Evolutionary conservation across 2,329 filamentous ascomycete genomes (phyloP).

Genomic region (Penicillium occitanis): DNA sequence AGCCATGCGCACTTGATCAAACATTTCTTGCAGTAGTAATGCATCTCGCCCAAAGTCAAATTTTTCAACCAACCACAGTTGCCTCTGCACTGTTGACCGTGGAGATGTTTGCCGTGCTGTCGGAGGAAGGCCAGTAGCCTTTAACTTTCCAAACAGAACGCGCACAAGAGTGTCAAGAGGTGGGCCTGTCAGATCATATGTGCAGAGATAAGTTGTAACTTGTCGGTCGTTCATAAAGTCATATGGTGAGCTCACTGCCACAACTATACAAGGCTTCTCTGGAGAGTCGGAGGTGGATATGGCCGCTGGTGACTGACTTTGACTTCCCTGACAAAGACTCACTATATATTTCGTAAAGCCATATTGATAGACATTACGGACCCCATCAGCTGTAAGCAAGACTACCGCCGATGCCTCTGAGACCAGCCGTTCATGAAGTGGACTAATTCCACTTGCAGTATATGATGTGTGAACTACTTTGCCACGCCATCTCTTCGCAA

Average conservation of each 20-base stretch:
- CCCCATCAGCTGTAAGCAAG: conserved; percentile 20
- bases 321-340: conserved; percentile 17
- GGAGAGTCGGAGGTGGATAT: neutral
- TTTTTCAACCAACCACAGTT: conserved; percentile 20
- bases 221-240: conserved; percentile 21
- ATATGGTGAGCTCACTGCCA: conserved; percentile 20
- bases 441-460: conserved; percentile 21
- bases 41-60: conserved; percentile 14
- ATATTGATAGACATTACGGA: conserved; percentile 21
- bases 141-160: conserved; percentile 18
- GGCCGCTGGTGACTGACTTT: neutral
- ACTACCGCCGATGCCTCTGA: conserved; percentile 18
- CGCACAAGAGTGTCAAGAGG: conserved; percentile 16
- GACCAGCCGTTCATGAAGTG: conserved; percentile 18
- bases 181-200: conserved; percentile 17
- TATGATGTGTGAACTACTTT: conserved; percentile 21
- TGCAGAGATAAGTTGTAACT: conserved; percentile 17
- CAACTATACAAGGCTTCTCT: conserved; percentile 19
- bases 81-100: conserved; percentile 9
- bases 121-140: conserved; percentile 13
- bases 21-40: conserved; percentile 14
- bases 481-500: conserved; percentile 20
- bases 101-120: conserved; percentile 12
- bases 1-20: conserved; percentile 19
- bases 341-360: conserved; percentile 20